phyloP scores from a whole-genome alignment of 2,329 filamentous ascomycete species.

The Monosporascus sp. region DNA sequence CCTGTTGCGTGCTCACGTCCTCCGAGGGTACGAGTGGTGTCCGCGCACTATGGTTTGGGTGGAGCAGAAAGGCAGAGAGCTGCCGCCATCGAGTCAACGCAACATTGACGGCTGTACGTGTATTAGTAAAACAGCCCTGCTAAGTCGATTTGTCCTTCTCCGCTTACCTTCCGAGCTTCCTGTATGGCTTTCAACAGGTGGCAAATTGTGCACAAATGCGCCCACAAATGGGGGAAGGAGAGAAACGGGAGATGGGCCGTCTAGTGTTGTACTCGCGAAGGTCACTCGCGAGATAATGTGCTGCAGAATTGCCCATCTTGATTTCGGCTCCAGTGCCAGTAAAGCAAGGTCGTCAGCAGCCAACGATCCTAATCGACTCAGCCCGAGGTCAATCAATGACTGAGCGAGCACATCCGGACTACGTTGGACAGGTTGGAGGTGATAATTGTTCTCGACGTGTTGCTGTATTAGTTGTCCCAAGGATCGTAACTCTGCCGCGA shows the following conservation, averaged over 20 bases:
- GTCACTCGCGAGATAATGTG: constrained; percentile 33
- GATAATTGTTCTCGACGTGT: constrained; percentile 37
- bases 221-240: constrained; percentile 32
- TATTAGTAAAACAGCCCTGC: background rate
- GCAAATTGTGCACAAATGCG: constrained; percentile 24
- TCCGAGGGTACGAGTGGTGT: constrained; percentile 27
- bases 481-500: constrained; percentile 27
- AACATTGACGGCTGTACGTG: constrained; percentile 18
- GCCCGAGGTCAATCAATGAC: constrained; percentile 21
- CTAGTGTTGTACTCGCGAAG: constrained; percentile 29
- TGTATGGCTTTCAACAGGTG: constrained; percentile 19
- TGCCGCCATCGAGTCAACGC: constrained; percentile 37
- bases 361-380: constrained; percentile 11
- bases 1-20: constrained; percentile 25
- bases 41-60: constrained; percentile 31
- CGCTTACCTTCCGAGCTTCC: constrained; percentile 26
- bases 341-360: constrained; percentile 15
- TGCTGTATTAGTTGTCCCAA: constrained; percentile 32
- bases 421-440: constrained; percentile 18
- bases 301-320: constrained; percentile 28
- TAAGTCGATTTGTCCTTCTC: background rate
- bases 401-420: constrained; percentile 15
- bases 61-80: constrained; percentile 38
- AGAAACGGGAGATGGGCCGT: constrained; percentile 25
- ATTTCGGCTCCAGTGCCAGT: constrained; percentile 28